These are phyloP conservation scores for Ophiostoma quercus DNA, from an alignment of 2,329 filamentous ascomycete species.

Conservation along the genomic window DNA sequence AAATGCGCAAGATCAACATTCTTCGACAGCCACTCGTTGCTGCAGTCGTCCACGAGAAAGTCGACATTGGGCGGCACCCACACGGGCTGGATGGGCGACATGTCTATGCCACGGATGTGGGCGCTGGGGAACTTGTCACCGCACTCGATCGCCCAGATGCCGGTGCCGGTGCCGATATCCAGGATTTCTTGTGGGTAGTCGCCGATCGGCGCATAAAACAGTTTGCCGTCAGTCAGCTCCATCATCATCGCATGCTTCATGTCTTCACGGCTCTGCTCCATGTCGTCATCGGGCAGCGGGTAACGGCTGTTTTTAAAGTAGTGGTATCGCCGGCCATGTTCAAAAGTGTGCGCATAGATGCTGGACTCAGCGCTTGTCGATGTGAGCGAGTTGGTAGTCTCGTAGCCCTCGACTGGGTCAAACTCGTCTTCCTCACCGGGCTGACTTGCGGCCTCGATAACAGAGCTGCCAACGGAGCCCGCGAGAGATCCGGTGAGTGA, in stretches of 20 bases:
- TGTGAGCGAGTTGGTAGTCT: conserved; percentile 26
- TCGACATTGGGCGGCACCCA: conserved; percentile 40
- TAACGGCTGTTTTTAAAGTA: conserved; percentile 32
- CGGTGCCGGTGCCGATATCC: conserved; percentile 46
- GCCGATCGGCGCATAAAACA: conserved; percentile 42
- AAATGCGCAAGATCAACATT: conserved; percentile 57
- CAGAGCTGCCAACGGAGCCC: conserved; percentile 16
- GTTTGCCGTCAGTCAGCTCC: conserved; percentile 40
- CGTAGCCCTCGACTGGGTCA: conserved; percentile 27
- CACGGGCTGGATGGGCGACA: conserved; percentile 42
- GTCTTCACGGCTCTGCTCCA: conserved; percentile 42
- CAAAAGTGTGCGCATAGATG: conserved; percentile 31
- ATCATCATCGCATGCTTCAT: conserved; percentile 46
- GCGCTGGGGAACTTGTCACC: conserved; percentile 39
- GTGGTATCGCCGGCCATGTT: conserved; percentile 32
- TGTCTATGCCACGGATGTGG: conserved; percentile 39
- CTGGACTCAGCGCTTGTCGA: conserved; percentile 30
- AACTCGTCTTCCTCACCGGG: conserved; percentile 28
- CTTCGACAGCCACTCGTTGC: conserved; percentile 50
- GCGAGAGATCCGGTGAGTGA: not conserved
- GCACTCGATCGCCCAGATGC: conserved; percentile 33
- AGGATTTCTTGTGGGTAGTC: conserved; percentile 40
- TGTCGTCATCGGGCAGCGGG: conserved; percentile 39
- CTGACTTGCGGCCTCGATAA: conserved; percentile 27
- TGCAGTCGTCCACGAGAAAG: conserved; percentile 35